Conservation (phyloP, 306 rosid genomes). For the Cucurbita maxima region DNA sequence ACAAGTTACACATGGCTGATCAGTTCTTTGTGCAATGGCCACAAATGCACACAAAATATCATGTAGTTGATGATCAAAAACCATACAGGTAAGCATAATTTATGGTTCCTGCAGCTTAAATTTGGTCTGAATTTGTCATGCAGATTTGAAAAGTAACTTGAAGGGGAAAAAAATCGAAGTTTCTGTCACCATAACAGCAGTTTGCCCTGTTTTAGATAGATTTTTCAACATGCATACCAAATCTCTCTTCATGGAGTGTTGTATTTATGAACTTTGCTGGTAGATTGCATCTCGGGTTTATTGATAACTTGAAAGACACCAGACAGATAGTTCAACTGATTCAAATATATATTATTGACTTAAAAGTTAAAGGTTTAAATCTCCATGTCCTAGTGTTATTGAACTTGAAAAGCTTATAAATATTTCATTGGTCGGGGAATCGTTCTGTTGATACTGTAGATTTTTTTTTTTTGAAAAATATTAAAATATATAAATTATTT, state of each 20-base stretch:
- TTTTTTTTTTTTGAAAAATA: too few species aligned
- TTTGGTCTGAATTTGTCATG: background rate
- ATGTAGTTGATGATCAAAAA: conserved; percentile 29
- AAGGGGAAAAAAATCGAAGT: background rate
- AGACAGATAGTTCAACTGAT: too few species aligned
- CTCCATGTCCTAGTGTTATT: too few species aligned
- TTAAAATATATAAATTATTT: too few species aligned
- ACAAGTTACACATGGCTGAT: conserved; percentile 65
- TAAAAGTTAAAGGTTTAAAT: too few species aligned
- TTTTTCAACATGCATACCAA: background rate
- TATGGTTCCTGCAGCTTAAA: background rate
- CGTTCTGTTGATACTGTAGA: too few species aligned
- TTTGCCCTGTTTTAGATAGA: background rate
- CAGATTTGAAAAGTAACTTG: background rate
- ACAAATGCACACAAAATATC: conserved; percentile 47
- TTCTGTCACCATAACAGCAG: background rate
- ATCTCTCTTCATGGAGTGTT: background rate
- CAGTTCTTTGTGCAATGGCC: conserved; percentile 95
- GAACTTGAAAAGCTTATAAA: too few species aligned
- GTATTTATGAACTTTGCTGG: background rate
- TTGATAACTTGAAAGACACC: too few species aligned
- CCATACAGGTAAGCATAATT: background rate
- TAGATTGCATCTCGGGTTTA: background rate
- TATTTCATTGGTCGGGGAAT: too few species aligned
- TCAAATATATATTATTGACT: too few species aligned